Conservation (phyloP, 441 rosid species). For the Melastoma candidum region DNA sequence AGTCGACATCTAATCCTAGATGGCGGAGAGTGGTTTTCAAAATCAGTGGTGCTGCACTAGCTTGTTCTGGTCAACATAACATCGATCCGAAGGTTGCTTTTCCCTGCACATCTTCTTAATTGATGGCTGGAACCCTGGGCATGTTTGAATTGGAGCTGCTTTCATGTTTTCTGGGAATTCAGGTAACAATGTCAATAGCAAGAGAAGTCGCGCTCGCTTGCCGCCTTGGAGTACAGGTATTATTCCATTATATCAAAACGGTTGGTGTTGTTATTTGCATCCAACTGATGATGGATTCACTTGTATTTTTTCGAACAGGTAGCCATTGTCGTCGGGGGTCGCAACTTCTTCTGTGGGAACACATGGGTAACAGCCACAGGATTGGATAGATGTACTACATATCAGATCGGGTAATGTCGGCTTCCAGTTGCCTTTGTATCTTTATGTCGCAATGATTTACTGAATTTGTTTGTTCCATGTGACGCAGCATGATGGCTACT, state of each 20-base stretch:
- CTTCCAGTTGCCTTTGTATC: no score
- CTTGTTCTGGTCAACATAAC: conserved; percentile 46
- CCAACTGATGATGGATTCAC: not conserved
- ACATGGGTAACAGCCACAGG: conserved; percentile 77
- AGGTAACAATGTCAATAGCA: conserved; percentile 68
- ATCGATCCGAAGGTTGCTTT: conserved; percentile 69
- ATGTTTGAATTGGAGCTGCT: not conserved
- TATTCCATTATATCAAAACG: not conserved
- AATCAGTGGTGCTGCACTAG: conserved; percentile 80
- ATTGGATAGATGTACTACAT: conserved; percentile 67
- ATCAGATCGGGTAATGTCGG: conserved; percentile 70
- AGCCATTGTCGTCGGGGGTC: conserved; percentile 84
- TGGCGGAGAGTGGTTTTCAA: conserved; percentile 86
- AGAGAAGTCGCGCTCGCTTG: conserved; percentile 69
- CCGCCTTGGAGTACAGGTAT: conserved; percentile 71
- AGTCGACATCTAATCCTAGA: conserved; percentile 32
- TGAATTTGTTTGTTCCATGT: not conserved
- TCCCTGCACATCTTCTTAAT: not conserved
- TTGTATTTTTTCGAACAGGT: conserved; percentile 28
- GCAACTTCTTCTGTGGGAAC: conserved; percentile 78
- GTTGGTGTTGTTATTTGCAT: not conserved
- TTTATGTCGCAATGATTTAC: no score
- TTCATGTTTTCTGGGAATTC: conserved; percentile 11
- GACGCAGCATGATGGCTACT: conserved; percentile 84
- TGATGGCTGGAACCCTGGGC: no score